phyloP scores from a whole-genome alignment of 257 asterid genomes.

The Przewalskia tangutica region DNA sequence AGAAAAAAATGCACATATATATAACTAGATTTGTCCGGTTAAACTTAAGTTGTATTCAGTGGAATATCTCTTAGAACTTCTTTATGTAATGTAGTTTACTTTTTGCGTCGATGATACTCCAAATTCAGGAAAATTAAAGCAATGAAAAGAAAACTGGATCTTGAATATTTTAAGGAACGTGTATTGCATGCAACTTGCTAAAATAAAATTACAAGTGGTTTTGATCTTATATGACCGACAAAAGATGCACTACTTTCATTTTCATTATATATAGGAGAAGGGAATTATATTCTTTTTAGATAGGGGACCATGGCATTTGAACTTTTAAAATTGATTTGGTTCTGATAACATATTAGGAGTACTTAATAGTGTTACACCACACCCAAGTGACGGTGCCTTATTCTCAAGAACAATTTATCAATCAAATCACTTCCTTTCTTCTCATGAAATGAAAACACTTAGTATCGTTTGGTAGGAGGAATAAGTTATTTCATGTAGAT shows the following conservation, averaged over 20 bases:
- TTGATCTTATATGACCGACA: background rate
- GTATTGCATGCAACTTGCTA: background rate
- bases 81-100: background rate
- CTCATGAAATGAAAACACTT: background rate
- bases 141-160: background rate
- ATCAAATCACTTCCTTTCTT: background rate
- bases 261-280: background rate
- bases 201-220: background rate
- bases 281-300: background rate
- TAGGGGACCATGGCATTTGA: background rate
- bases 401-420: background rate
- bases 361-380: background rate
- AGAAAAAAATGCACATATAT: too few relatives aligned
- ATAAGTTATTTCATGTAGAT: too few relatives aligned
- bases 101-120: background rate
- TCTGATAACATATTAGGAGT: background rate
- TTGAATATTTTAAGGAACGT: background rate
- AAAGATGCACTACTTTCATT: background rate
- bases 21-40: too few relatives aligned
- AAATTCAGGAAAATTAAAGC: background rate
- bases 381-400: background rate
- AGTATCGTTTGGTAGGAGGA: too few relatives aligned
- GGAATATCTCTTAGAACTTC: background rate
- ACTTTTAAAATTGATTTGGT: background rate
- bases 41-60: too few relatives aligned